Conservation (phyloP, 2,329 filamentous ascomycete genomes). For the Monascus ruber region DNA sequence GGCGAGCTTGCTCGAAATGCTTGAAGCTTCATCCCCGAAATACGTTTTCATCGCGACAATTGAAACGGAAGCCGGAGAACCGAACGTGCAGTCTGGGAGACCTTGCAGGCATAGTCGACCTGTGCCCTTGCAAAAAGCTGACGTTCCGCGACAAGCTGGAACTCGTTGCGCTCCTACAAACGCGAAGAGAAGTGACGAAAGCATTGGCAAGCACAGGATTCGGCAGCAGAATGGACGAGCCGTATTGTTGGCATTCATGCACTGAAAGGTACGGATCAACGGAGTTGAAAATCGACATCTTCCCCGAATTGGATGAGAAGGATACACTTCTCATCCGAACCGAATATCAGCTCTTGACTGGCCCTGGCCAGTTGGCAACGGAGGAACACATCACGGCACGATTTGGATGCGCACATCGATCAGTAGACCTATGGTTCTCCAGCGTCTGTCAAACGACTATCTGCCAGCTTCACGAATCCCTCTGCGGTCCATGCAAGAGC, state of each 20-base stretch:
- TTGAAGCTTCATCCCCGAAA: slow-evolving; percentile 27
- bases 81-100: slow-evolving; percentile 24
- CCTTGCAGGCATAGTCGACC: slow-evolving; percentile 25
- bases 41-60: slow-evolving; percentile 21
- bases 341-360: slow-evolving; percentile 25
- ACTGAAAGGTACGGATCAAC: slow-evolving; percentile 23
- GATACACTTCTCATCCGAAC: slow-evolving; percentile 23
- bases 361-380: slow-evolving; percentile 24
- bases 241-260: slow-evolving; percentile 29
- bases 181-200: slow-evolving; percentile 16
- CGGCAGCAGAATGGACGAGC: slow-evolving; percentile 16
- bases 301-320: slow-evolving; percentile 21
- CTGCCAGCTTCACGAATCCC: slow-evolving; percentile 22
- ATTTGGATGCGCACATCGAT: slow-evolving; percentile 29
- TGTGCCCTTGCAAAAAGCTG: slow-evolving; percentile 30
- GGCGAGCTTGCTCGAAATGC: slow-evolving; percentile 26
- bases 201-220: slow-evolving; percentile 15
- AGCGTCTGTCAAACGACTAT: slow-evolving; percentile 27
- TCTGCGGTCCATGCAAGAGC: slow-evolving; percentile 23
- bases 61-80: slow-evolving; percentile 21
- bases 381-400: slow-evolving; percentile 28
- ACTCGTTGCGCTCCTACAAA: slow-evolving; percentile 20
- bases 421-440: slow-evolving; percentile 29
- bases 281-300: slow-evolving; percentile 23
- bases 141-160: slow-evolving; percentile 28